Conservation (phyloP, 352 stramenopile species). For the Phytopythium boreale region DNA sequence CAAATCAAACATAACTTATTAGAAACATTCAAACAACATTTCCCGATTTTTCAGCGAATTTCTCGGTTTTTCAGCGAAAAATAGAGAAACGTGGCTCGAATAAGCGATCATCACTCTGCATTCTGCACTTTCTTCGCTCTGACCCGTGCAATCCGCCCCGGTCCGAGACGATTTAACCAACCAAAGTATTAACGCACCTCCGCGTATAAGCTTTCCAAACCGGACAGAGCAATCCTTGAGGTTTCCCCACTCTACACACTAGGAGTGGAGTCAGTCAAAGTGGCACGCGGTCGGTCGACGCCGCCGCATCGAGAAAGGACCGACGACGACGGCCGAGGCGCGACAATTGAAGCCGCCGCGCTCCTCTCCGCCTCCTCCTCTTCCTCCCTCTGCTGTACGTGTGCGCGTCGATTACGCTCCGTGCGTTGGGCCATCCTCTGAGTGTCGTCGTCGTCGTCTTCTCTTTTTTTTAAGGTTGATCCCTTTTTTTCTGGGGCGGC, state of each 20-base stretch:
- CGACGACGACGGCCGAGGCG: background rate
- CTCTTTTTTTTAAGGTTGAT: background rate
- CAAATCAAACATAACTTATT: background rate
- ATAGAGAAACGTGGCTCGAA: background rate
- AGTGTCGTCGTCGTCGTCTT: background rate
- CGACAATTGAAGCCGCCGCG: background rate
- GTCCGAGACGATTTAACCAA: background rate
- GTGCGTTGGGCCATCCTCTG: background rate
- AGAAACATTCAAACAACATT: background rate
- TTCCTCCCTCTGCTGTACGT: background rate
- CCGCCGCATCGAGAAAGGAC: background rate
- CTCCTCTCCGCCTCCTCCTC: background rate
- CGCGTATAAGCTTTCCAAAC: background rate
- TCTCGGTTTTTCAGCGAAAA: slow-evolving; percentile 1
- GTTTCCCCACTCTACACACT: background rate
- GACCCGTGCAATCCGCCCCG: background rate
- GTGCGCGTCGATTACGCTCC: background rate
- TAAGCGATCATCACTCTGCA: background rate
- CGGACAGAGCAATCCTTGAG: background rate
- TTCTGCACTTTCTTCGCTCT: background rate
- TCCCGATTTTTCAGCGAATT: slow-evolving; percentile 1
- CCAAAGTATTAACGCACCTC: background rate
- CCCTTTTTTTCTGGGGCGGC: background rate
- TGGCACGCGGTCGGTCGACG: background rate
- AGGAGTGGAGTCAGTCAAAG: background rate